Evolutionary conservation across 1,284 basidiomycete species (phyloP).

Genomic region (Cerioporus squamosus): DNA sequence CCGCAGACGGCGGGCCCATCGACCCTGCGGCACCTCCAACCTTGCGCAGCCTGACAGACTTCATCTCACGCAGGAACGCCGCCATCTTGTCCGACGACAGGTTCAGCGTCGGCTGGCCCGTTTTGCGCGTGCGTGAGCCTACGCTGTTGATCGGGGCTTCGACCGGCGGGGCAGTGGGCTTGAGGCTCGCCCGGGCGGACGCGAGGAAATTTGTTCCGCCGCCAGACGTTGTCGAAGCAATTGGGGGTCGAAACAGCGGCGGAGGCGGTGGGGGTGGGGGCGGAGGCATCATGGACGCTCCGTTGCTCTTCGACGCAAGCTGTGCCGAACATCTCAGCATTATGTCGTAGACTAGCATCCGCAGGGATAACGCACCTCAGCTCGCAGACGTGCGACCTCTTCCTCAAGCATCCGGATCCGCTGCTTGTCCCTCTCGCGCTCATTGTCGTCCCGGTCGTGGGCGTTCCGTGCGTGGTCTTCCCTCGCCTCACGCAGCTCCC

Average conservation of each 20-base stretch:
- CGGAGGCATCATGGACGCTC: constrained; percentile 17
- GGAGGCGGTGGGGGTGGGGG: constrained; percentile 29
- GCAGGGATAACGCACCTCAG: constrained; percentile 54
- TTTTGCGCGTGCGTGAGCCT: constrained; percentile 39
- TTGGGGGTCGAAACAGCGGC: constrained; percentile 34
- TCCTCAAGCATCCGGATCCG: constrained; percentile 69
- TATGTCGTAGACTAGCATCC: not conserved
- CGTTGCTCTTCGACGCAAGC: constrained; percentile 17
- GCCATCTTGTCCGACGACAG: constrained; percentile 80
- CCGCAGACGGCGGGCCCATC: constrained; percentile 20
- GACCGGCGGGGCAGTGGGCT: constrained; percentile 56
- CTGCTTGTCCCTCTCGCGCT: constrained; percentile 59
- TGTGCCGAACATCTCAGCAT: not conserved
- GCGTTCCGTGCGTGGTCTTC: constrained; percentile 54
- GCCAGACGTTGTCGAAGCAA: constrained; percentile 38
- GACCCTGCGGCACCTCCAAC: constrained; percentile 32
- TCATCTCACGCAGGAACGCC: constrained; percentile 78
- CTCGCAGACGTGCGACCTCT: constrained; percentile 62
- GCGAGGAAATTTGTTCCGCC: constrained; percentile 50
- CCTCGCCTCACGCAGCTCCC: constrained; percentile 57
- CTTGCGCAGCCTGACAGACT: constrained; percentile 67
- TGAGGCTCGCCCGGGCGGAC: constrained; percentile 64
- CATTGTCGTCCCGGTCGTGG: constrained; percentile 40
- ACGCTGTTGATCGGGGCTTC: constrained; percentile 67
- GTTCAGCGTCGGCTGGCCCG: constrained; percentile 68